phyloP scores from a whole-genome alignment of 2,329 filamentous ascomycete species.

The Cercospora janseana region DNA sequence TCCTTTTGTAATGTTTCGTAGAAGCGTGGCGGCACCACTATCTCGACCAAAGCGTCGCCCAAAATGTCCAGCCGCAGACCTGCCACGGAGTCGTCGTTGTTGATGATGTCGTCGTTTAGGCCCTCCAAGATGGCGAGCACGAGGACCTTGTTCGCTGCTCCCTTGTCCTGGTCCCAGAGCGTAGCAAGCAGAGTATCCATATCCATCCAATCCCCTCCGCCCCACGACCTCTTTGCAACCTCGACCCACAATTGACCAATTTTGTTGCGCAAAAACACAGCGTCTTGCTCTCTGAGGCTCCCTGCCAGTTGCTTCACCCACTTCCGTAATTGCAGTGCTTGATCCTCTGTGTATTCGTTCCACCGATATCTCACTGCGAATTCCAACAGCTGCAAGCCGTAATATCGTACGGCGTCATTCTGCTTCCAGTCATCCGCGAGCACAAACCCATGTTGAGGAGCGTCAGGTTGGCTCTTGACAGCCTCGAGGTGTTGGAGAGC shows the following conservation, averaged over 20 bases:
- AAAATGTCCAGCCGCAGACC: constrained; percentile 78
- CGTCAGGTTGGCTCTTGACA: constrained; percentile 74
- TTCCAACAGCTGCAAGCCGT: constrained; percentile 87
- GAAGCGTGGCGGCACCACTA: constrained; percentile 78
- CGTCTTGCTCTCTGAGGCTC: constrained; percentile 68
- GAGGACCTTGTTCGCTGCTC: constrained; percentile 71
- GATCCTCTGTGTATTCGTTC: constrained; percentile 66
- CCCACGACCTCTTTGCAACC: constrained; percentile 86
- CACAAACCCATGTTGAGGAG: constrained; percentile 79
- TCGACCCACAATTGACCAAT: constrained; percentile 93
- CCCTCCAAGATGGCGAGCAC: constrained; percentile 87
- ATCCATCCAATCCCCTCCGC: constrained; percentile 80
- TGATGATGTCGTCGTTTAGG: constrained; percentile 91
- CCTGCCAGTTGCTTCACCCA: constrained; percentile 80
- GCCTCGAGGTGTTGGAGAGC: constrained; percentile 83
- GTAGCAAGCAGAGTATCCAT: constrained; percentile 84
- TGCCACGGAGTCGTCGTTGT: constrained; percentile 78
- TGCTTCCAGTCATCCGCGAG: constrained; percentile 75
- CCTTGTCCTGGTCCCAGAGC: constrained; percentile 63
- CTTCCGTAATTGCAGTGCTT: constrained; percentile 66
- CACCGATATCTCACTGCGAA: constrained; percentile 85
- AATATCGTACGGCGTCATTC: constrained; percentile 82
- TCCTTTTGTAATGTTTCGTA: constrained; percentile 69
- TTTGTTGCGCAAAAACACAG: constrained; percentile 85
- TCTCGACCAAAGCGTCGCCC: constrained; percentile 87